Evolutionary conservation across 1,139 yeast genomes (phyloP), one percentile per base, ranked within the genome.

Genomic region (Hyphopichia khmerensis): DNA sequence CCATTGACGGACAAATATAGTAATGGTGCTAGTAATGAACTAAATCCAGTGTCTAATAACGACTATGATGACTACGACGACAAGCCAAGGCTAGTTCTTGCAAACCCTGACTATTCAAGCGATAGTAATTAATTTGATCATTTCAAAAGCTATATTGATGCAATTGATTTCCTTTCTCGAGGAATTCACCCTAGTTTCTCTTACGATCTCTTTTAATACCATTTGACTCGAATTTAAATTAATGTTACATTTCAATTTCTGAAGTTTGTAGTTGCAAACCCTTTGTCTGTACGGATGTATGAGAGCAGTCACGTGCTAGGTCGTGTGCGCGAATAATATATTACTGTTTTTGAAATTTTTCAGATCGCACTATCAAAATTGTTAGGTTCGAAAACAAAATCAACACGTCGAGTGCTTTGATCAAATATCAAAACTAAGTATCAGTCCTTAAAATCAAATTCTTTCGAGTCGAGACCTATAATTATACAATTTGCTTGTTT

Each of bases 41-140:
- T 9, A 7, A 17, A 32, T 16, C 4, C 21, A 4, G 38, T 31
- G 9, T 44, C 46, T n/a, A 46, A 43, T 3, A 45, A 57, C 47
- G 42, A 55, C 52, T 48, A 53, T 49, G 50, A 62, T 41, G 61
- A 62, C 55, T 53, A 67, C 54, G 77, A 74, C 33, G 79, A 71
- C 16, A 53, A 65, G 40, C 67, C 74, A 53, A 69, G 76, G 39
- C 69, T 86, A 50, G 81, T 78, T 44, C 79, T 86, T 40, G 91
- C 90, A 31, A 86, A 86, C 48, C 95, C 95, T 0, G 95, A 86
- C 44, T 40, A 43, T 36, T 48, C 50, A 40, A 50, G 56, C 38
- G 75, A 66, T 40, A 55, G 56, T 40, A 61, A 59, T 18, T 56
- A n/a, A n/a, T n/a, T n/a, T n/a, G n/a, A n/a, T n/a, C n/a, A n/a